These are phyloP conservation scores for Hypoxylon lienhwacheense DNA, from an alignment of 495 filamentous ascomycete species.

Conservation along the genomic window DNA sequence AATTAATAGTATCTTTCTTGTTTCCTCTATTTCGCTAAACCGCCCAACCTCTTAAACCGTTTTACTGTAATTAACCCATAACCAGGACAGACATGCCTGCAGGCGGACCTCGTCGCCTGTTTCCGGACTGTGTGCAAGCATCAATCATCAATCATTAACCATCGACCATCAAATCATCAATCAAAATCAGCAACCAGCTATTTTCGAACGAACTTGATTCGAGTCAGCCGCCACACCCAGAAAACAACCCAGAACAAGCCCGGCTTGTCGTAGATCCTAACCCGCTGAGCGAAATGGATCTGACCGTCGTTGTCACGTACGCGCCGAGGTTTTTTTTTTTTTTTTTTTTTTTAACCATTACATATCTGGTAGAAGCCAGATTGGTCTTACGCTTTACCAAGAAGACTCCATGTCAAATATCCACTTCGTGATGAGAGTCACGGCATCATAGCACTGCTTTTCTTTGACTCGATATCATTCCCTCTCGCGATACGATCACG, in stretches of 20 bases:
- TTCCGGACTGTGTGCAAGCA: conserved; percentile 24
- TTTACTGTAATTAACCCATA: background rate
- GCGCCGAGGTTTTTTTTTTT: conserved; percentile 2
- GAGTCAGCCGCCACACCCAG: conserved; percentile 27
- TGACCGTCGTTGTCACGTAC: conserved; percentile 13
- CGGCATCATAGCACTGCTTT: conserved; percentile 21
- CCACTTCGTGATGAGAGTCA: conserved; percentile 17
- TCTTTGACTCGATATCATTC: conserved; percentile 11
- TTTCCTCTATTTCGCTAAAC: conserved; percentile 13
- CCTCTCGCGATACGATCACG: conserved; percentile 10
- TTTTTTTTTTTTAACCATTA: too few species aligned
- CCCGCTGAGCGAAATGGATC: conserved; percentile 15
- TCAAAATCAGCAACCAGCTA: too few species aligned
- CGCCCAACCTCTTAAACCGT: background rate
- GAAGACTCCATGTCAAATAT: conserved; percentile 9
- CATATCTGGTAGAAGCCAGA: conserved; percentile 18
- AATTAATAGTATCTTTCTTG: too few species aligned
- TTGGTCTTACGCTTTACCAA: conserved; percentile 19
- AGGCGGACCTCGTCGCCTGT: conserved; percentile 18
- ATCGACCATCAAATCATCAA: too few species aligned
- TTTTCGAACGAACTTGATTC: conserved; percentile 22
- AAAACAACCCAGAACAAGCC: too few species aligned
- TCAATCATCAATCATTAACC: too few species aligned
- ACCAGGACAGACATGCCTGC: conserved; percentile 9
- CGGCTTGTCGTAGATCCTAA: conserved; percentile 15